Evolutionary conservation across 805 yeast genomes (phyloP), one percentile per base, ranked within the genome.

Genomic region (Ogataea nakhonphanomensis): DNA sequence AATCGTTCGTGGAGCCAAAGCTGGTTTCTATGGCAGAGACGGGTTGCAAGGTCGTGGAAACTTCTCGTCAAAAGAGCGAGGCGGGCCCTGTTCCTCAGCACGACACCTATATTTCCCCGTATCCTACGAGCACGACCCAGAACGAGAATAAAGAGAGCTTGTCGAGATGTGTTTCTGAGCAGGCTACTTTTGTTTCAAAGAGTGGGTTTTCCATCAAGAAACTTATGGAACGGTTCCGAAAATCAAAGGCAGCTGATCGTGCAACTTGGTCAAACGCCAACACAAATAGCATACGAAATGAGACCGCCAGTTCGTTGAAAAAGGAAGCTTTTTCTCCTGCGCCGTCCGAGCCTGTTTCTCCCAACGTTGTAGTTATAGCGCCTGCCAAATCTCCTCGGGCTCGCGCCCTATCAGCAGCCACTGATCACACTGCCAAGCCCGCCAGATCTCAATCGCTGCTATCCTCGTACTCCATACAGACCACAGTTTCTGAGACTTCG

Each of bases 401-500:
- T 38, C 15, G 21, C 21, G 54, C 7, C 14, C 28, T 8, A 14
- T 24, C 9, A 25, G 30, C 7, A 9, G 21, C 24, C 7, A 11
- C 33, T 3, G 33, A 30, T 9, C 17, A 20, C 33, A n/a, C 24
- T 13, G 9, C 33, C 12, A 17, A 20, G 12, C 14, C 33, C 11
- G 13, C 21, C 12, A 12, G 33, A 8, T 25, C 33, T 10, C 33
- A 30, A 5, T 78, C 84, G 1, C 66, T 70, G 28, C 54, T 76
- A 1, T 78, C 83, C 0, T 71, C 75, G 15, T 69, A 69, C 39
- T 74, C 79, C 0, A 55, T 67, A 2, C 62, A 71, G 61, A 73
- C 79, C 0, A 67, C 70, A 3, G 60, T 67, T 28, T 76, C 82
- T 0, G 81, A 76, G 40, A 67, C 71, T 30, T 74, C 81, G 0